phyloP scores from a whole-genome alignment of 805 yeast species.

The Candida alai region DNA sequence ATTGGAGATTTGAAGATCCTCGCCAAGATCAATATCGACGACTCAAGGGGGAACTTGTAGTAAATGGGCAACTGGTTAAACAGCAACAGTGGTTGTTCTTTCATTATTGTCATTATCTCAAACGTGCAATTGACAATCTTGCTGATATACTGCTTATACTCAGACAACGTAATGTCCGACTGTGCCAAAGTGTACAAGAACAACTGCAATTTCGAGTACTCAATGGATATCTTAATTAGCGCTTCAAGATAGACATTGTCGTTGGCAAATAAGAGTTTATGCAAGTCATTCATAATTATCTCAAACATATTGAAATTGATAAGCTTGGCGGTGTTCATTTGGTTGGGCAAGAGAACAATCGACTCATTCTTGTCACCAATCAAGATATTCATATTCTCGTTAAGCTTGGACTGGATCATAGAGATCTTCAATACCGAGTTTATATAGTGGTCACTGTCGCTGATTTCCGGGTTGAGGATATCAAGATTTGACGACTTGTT shows the following conservation, averaged over 20 bases:
- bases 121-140: slow-evolving; percentile 28
- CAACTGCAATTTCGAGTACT: slow-evolving; percentile 36
- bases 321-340: slow-evolving; percentile 24
- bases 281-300: slow-evolving; percentile 31
- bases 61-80: slow-evolving; percentile 37
- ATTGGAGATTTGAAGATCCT: slow-evolving; percentile 31
- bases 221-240: slow-evolving; percentile 29
- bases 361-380: slow-evolving; percentile 16
- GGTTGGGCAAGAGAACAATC: slow-evolving; percentile 10
- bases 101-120: slow-evolving; percentile 21
- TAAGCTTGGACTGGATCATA: slow-evolving; percentile 35
- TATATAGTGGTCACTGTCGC: slow-evolving; percentile 18
- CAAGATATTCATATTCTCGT: slow-evolving; percentile 34
- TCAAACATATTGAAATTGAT: slow-evolving; percentile 43
- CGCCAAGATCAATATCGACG: slow-evolving; percentile 27
- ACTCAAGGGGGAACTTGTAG: slow-evolving; percentile 35
- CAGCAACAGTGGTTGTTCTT: slow-evolving; percentile 3
- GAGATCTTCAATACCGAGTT: slow-evolving; percentile 29
- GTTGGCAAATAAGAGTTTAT: slow-evolving; percentile 7
- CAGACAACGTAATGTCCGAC: slow-evolving; percentile 19
- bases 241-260: slow-evolving; percentile 18
- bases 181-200: slow-evolving; percentile 32
- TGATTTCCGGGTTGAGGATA: slow-evolving; percentile 3
- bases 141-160: slow-evolving; percentile 24
- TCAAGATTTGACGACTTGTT: slow-evolving; percentile 29